Evolutionary conservation across 1,284 basidiomycete species (phyloP).

Genomic region (Heterobasidion annosum): DNA sequence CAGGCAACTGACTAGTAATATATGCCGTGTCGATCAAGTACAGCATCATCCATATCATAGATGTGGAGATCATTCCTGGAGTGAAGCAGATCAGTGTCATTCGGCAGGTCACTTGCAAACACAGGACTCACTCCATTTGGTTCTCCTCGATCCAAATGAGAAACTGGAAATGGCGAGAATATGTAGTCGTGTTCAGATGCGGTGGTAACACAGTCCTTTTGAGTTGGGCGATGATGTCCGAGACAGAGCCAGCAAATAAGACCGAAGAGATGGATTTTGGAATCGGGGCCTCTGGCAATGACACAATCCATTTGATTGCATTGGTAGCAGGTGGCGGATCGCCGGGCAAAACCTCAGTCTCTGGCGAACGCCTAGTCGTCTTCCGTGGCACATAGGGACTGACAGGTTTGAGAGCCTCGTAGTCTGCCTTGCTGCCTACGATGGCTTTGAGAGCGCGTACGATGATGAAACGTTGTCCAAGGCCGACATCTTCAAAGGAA

Average conservation of each 20-base stretch:
- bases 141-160: constrained; percentile 53
- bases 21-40: constrained; percentile 20
- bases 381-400: constrained; percentile 43
- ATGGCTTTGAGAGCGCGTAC: constrained; percentile 21
- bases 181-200: constrained; percentile 27
- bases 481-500: constrained; percentile 20
- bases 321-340: constrained; percentile 24
- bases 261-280: constrained; percentile 4
- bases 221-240: constrained; percentile 8
- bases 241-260: constrained; percentile 7
- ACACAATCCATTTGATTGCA: constrained; percentile 19
- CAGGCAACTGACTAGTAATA: constrained; percentile 34
- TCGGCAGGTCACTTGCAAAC: not conserved
- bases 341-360: constrained; percentile 36
- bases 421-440: constrained; percentile 31
- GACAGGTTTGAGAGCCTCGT: constrained; percentile 38
- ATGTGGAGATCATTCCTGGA: constrained; percentile 42
- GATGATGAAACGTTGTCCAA: constrained; percentile 24
- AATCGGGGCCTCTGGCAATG: constrained; percentile 6
- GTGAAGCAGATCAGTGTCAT: not conserved
- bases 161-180: constrained; percentile 37
- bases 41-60: constrained; percentile 42
- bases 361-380: constrained; percentile 27
- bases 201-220: constrained; percentile 28
- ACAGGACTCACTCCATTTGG: constrained; percentile 43